Evolutionary conservation across 2,329 filamentous ascomycete species (phyloP).

Genomic region (Xenosphaeropsis pyriputrescens): DNA sequence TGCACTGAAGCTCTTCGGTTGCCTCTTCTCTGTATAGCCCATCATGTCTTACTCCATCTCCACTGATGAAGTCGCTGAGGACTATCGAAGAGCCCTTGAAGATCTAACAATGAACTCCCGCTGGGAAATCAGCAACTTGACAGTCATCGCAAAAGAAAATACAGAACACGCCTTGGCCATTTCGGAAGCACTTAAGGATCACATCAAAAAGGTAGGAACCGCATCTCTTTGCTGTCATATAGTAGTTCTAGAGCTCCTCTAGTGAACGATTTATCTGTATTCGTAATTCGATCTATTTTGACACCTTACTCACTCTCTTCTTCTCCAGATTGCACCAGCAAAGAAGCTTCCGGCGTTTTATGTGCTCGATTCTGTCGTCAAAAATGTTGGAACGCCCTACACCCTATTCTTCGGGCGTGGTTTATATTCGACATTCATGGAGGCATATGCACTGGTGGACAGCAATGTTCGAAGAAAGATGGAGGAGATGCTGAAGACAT

Average conservation of each 20-base stretch:
- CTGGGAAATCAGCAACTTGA: constrained; percentile 94
- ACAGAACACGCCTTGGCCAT: constrained; percentile 92
- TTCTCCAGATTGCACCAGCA: constrained; percentile 59
- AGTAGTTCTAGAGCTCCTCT: constrained; percentile 9
- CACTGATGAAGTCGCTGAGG: constrained; percentile 77
- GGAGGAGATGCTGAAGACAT: constrained; percentile 94
- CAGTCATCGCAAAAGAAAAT: constrained; percentile 93
- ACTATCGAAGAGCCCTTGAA: constrained; percentile 86
- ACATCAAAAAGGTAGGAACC: constrained; percentile 78
- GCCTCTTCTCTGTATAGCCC: constrained; percentile 16
- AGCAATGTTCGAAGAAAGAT: constrained; percentile 71
- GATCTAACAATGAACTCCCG: constrained; percentile 84
- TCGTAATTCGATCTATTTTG: too few species aligned
- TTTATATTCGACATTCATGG: constrained; percentile 91
- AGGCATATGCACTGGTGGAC: constrained; percentile 84
- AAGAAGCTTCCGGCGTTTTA: constrained; percentile 95
- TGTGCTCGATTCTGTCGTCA: constrained; percentile 94
- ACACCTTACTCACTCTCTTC: constrained; percentile 21
- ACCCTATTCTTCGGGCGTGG: constrained; percentile 88
- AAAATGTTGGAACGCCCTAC: constrained; percentile 96
- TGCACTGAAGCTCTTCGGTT: too few species aligned
- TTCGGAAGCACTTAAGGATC: constrained; percentile 76
- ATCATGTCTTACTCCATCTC: constrained; percentile 46
- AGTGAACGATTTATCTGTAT: too few species aligned
- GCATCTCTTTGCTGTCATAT: constrained; percentile 11